phyloP scores from a whole-genome alignment of 1,139 yeast genomes.

The Yamadazyma oceani region DNA sequence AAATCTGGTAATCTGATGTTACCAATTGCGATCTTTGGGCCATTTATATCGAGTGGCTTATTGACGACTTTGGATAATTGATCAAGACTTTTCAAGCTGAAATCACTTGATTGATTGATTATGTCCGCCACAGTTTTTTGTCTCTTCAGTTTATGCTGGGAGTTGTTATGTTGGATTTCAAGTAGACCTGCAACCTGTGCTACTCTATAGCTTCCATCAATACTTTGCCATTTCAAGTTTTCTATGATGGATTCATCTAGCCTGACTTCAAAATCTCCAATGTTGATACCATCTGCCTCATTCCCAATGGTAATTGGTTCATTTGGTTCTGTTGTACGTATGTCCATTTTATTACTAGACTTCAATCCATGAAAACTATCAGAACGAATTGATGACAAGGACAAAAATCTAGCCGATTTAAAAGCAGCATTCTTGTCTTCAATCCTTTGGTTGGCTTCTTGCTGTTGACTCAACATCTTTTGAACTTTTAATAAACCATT shows the following conservation, averaged over 20 bases:
- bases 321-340: slow-evolving; percentile 38
- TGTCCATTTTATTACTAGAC: slow-evolving; percentile 25
- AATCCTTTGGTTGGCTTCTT: slow-evolving; percentile 25
- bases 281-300: slow-evolving; percentile 31
- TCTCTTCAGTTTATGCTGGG: slow-evolving; percentile 3
- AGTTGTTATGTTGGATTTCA: slow-evolving; percentile 38
- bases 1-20: slow-evolving; percentile 84
- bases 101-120: slow-evolving; percentile 37
- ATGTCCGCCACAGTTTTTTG: slow-evolving; percentile 24
- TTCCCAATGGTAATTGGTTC: slow-evolving; percentile 54
- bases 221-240: slow-evolving; percentile 77
- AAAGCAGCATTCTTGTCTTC: slow-evolving; percentile 25
- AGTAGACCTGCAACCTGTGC: slow-evolving; percentile 82
- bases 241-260: slow-evolving; percentile 68
- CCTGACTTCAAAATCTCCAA: slow-evolving; percentile 69
- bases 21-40: slow-evolving; percentile 71
- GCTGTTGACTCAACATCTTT: slow-evolving; percentile 33
- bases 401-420: slow-evolving; percentile 31
- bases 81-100: slow-evolving; percentile 33
- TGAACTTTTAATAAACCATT: slow-evolving; percentile 32
- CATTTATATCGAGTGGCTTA: slow-evolving; percentile 17
- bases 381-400: slow-evolving; percentile 35
- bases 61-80: slow-evolving; percentile 6
- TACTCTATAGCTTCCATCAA: slow-evolving; percentile 76
- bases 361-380: slow-evolving; percentile 17